A percentile compares a stretch with the other conserved stretches of the same genome.
Evolutionary conservation across 768 basidiomycete genomes (phyloP).

Genomic region (Tulasnella sp.): DNA sequence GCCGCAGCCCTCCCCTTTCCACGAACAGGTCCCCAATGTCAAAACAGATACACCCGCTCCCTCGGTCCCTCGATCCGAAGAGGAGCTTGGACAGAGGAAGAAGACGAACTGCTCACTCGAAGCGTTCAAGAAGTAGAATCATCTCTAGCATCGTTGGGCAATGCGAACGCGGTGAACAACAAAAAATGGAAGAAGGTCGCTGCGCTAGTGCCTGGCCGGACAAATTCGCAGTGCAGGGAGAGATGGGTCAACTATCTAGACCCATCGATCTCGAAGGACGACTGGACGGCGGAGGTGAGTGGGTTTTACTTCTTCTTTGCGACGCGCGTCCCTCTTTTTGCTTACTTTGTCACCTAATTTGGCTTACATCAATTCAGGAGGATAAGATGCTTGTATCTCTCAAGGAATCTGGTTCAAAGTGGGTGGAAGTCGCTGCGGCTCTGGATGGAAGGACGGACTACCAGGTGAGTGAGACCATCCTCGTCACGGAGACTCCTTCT

Average conservation of each 20-base stretch:
- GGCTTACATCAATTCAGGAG: too few species aligned
- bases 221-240: constrained; percentile 8
- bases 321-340: too few species aligned
- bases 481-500: background rate
- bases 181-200: constrained; percentile 3
- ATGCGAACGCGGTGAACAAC: background rate
- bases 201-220: constrained; percentile 2
- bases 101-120: constrained; percentile 43
- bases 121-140: background rate
- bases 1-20: constrained; percentile 1
- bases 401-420: background rate
- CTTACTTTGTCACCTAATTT: too few species aligned
- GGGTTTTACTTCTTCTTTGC: background rate
- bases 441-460: constrained; percentile 2
- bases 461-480: background rate
- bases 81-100: constrained; percentile 62
- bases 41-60: constrained; percentile 74
- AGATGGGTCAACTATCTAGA: constrained; percentile 9
- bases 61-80: constrained; percentile 68
- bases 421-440: background rate
- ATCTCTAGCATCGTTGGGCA: too few species aligned
- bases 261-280: background rate
- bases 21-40: constrained; percentile 28
- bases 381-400: background rate
- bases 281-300: constrained; percentile 7